Evolutionary conservation across 352 stramenopile genomes (phyloP).

Genomic region (Globisporangium nodosum): DNA sequence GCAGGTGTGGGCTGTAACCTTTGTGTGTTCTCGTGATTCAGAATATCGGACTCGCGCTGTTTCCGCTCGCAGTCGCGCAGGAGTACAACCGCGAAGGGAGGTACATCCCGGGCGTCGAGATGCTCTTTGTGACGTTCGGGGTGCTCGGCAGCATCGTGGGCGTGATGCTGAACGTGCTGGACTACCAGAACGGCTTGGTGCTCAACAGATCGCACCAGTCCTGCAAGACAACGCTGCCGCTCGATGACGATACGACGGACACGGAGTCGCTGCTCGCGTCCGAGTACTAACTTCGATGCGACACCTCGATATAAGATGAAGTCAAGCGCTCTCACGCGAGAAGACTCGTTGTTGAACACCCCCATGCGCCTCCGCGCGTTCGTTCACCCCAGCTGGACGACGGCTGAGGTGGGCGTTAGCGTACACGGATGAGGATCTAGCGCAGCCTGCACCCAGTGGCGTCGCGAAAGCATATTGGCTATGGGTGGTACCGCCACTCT

Average conservation of each 20-base stretch:
- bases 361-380: too few species aligned
- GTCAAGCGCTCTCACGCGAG: too few species aligned
- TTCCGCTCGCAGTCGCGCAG: constrained; percentile 67
- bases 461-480: neutral
- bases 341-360: neutral
- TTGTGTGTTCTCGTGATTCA: constrained; percentile 16
- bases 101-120: constrained; percentile 79
- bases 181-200: constrained; percentile 74
- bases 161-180: constrained; percentile 64
- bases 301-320: neutral
- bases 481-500: neutral
- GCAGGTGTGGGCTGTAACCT: neutral
- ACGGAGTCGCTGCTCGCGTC: constrained; percentile 46
- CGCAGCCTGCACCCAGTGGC: neutral
- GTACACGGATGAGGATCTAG: too few species aligned
- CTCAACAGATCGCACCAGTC: constrained; percentile 53
- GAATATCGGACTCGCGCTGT: constrained; percentile 80
- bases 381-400: too few species aligned
- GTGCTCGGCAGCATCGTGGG: constrained; percentile 68
- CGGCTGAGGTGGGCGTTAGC: too few species aligned
- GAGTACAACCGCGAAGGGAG: constrained; percentile 64
- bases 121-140: constrained; percentile 77
- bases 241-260: constrained; percentile 57
- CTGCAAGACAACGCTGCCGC: constrained; percentile 25
- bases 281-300: constrained; percentile 31